Conservation (phyloP, 164 flowering plant species). For the Sedum album region DNA sequence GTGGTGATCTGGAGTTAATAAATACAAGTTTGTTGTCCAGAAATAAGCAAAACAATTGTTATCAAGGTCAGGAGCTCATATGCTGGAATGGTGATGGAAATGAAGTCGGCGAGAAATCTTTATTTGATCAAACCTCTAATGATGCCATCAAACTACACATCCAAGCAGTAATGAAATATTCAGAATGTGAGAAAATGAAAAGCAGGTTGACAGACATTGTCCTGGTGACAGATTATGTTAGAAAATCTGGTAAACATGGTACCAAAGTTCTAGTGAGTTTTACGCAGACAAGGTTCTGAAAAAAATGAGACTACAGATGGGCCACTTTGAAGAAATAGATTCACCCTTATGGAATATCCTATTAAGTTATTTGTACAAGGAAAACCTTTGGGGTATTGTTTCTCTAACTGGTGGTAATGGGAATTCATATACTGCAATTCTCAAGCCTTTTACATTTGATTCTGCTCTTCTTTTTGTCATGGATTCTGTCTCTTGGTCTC, state of each 20-base stretch:
- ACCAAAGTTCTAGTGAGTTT: constrained; percentile 20
- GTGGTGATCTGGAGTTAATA: constrained; percentile 59
- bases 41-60: constrained; percentile 6
- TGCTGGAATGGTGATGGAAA: constrained; percentile 8
- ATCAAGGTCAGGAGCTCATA: constrained; percentile 7
- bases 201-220: constrained; percentile 21
- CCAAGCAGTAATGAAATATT: constrained; percentile 34
- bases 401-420: constrained; percentile 41
- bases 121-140: constrained; percentile 22
- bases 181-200: constrained; percentile 20
- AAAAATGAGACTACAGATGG: constrained; percentile 32
- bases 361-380: constrained; percentile 48
- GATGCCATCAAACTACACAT: constrained; percentile 28
- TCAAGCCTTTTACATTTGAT: constrained; percentile 65
- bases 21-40: constrained; percentile 17
- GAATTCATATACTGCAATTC: constrained; percentile 34
- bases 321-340: constrained; percentile 23
- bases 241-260: constrained; percentile 18
- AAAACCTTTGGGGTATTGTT: constrained; percentile 45
- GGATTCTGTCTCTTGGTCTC: constrained; percentile 17
- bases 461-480: constrained; percentile 49
- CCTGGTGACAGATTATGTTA: constrained; percentile 32
- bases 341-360: constrained; percentile 70
- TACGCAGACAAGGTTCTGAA: constrained; percentile 59
- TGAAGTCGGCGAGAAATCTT: constrained; percentile 12